phyloP scores from a whole-genome alignment of 2,329 filamentous ascomycete genomes.

The Sphaerulina musiva region DNA sequence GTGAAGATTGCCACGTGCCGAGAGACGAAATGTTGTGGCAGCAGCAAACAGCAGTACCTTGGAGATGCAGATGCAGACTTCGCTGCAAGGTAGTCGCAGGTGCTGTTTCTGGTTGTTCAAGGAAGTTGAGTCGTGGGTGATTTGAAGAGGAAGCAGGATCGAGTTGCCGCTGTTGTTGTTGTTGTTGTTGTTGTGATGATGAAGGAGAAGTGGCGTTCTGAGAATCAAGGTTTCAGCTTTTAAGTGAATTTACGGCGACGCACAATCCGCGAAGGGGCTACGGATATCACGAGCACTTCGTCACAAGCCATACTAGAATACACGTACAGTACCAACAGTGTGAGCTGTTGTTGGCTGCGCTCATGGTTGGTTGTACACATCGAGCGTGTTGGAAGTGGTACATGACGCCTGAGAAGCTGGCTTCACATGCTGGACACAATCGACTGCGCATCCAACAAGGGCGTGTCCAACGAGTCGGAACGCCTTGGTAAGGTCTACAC shows the following conservation, averaged over 20 bases:
- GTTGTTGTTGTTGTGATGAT: neutral
- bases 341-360: neutral
- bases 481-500: neutral
- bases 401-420: neutral
- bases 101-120: neutral
- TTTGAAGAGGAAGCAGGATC: neutral
- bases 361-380: neutral
- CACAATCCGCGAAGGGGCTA: neutral
- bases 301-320: neutral
- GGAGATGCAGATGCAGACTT: neutral
- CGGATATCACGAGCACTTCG: no score
- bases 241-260: neutral
- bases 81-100: neutral
- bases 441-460: neutral
- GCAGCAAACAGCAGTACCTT: neutral
- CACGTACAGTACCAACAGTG: neutral
- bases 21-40: neutral
- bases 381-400: neutral
- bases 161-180: neutral
- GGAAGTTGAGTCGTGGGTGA: neutral
- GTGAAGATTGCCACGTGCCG: neutral
- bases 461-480: neutral
- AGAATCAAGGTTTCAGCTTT: neutral
- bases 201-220: neutral
- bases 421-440: neutral